A percentile compares a stretch with the other conserved stretches of the same genome.
These are phyloP conservation scores for Solanum pimpinellifolium DNA, from an alignment of 257 asterid genomes.

Conservation along the genomic window DNA sequence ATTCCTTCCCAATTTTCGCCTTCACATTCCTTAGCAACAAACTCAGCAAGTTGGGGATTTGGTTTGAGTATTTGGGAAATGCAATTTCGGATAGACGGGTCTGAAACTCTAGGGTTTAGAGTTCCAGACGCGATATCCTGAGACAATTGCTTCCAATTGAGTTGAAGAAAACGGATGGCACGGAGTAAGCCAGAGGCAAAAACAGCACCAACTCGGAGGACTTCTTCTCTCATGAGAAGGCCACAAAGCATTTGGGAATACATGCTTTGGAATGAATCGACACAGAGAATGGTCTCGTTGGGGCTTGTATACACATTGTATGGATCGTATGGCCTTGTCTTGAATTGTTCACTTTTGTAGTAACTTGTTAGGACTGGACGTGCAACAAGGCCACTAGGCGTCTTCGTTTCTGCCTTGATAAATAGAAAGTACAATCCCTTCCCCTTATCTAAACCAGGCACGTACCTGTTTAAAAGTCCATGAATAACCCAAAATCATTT, in stretches of 20 bases:
- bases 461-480: slow-evolving; percentile 30
- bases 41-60: slow-evolving; percentile 31
- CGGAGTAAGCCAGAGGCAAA: slow-evolving; percentile 79
- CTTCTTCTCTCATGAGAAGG: slow-evolving; percentile 53
- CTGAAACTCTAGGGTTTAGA: slow-evolving; percentile 36
- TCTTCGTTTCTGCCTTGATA: slow-evolving; percentile 55
- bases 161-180: slow-evolving; percentile 57
- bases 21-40: slow-evolving; percentile 39
- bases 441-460: slow-evolving; percentile 62
- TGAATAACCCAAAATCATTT: background rate
- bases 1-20: slow-evolving; percentile 63
- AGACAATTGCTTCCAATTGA: slow-evolving; percentile 52
- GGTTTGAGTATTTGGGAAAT: slow-evolving; percentile 32
- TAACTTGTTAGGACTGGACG: slow-evolving; percentile 84
- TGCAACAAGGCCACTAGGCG: slow-evolving; percentile 68
- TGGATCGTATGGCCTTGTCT: slow-evolving; percentile 53
- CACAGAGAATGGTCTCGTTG: slow-evolving; percentile 60
- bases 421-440: slow-evolving; percentile 65
- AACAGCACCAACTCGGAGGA: slow-evolving; percentile 75
- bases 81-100: slow-evolving; percentile 18
- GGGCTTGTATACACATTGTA: slow-evolving; percentile 72
- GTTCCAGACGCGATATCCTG: slow-evolving; percentile 47
- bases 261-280: slow-evolving; percentile 71
- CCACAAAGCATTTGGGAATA: slow-evolving; percentile 85
- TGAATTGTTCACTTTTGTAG: slow-evolving; percentile 71